Base-by-base conservation (phyloP, 768 basidiomycete species). In the Lactarius sanguifluus region DNA sequence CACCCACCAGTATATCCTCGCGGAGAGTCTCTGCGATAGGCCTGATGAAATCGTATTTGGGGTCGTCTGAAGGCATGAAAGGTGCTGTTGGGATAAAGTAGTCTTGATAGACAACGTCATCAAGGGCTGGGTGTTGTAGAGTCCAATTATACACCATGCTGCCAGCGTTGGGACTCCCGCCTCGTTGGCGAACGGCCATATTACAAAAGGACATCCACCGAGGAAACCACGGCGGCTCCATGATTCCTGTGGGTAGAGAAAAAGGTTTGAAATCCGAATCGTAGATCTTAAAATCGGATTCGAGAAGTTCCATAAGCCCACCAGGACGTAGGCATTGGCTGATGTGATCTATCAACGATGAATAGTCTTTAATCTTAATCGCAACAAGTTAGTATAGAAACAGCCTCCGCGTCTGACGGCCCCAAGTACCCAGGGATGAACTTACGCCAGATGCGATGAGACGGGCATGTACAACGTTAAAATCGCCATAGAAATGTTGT, bases 401-500 rank as follows among this genome's bases (percentile, higher is more conserved):
- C 45, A 16, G 13, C 32, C n/a, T 25, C 18, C 15, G 23, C 40
- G 47, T 20, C n/a, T 57, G 58, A 57, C n/a, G 56, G 71, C 23
- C 59, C 47, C 34, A 47, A 47, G 16, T 25, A 52, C 20, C 36
- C 45, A 32, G 28, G 23, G 15, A 10, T 3, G 36, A 23, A 79
- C 89, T 73, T 72, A 91, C 91, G 43, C 91, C 91, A 28, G 89
- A 85, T 4, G 86, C 82, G 64, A 92, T 83, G 45, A 92, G 82
- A 28, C 87, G 85, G 38, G 84, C 83, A 72, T 92, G 90, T 0
- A 89, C 88, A 18, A 88, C 87, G 71, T 92, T 83, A 76, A 92
- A 92, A 66, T 87, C 83, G 12, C 86, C 86, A 72, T 88, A 90
- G 74, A 86, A 92, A 76, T 93, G 91, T 71, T 92, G 89, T 28